Evolutionary conservation across 2,329 filamentous ascomycete species (phyloP).

Genomic region (Nemania sp.): DNA sequence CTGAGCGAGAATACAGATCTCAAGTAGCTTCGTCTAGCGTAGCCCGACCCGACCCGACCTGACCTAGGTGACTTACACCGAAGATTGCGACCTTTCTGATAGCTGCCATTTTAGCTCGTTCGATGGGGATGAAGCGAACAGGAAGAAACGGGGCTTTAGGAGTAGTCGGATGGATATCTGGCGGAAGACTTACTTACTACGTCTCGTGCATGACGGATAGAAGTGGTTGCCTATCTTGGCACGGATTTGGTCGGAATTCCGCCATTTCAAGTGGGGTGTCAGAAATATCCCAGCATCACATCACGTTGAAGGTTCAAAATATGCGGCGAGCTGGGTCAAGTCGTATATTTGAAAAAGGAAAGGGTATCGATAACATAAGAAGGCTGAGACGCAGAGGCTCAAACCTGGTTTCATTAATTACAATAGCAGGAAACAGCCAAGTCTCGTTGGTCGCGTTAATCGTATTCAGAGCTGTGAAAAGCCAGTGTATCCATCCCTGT

Average conservation of each 20-base stretch:
- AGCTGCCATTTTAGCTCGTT: slow-evolving; percentile 21
- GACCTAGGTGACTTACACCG: slow-evolving; percentile 30
- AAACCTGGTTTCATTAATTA: slow-evolving; percentile 9
- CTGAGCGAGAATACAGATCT: too few species aligned
- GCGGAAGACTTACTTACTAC: too few species aligned
- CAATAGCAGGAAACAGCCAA: slow-evolving; percentile 9
- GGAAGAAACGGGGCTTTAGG: background rate
- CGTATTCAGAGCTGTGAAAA: slow-evolving; percentile 11
- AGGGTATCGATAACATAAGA: slow-evolving; percentile 27
- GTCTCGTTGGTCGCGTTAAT: slow-evolving; percentile 11
- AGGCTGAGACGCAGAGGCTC: slow-evolving; percentile 3
- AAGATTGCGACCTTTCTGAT: slow-evolving; percentile 37
- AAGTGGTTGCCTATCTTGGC: background rate
- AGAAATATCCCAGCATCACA: background rate
- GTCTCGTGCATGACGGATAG: background rate
- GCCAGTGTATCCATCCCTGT: slow-evolving; percentile 6
- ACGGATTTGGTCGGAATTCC: slow-evolving; percentile 15
- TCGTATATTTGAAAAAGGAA: slow-evolving; percentile 18
- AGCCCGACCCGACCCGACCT: background rate
- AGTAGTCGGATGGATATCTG: background rate
- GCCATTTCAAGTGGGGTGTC: background rate
- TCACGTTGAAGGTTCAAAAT: slow-evolving; percentile 9
- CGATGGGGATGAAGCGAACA: background rate
- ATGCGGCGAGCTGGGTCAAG: slow-evolving; percentile 10
- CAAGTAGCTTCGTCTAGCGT: background rate